Evolutionary conservation across 768 basidiomycete genomes (phyloP), one percentile per base, ranked within the genome.

Genomic region (Naganishia randhawae): DNA sequence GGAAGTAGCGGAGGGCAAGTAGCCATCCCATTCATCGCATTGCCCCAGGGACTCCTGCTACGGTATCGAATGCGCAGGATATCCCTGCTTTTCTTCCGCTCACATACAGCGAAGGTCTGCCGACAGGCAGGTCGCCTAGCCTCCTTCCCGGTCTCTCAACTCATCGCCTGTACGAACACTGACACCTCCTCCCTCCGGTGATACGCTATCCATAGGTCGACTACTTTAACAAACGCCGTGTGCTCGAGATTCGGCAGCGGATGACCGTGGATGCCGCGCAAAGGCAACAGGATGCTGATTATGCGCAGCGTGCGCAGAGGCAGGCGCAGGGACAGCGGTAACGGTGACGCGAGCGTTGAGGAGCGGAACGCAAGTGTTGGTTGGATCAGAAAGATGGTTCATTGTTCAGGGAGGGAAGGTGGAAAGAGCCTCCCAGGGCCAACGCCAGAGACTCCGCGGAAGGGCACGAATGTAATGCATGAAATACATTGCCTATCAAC

Each of bases 161-260:
- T 13, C 6, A 17, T n/a, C 11, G 32, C 17, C 16, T 22, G 19
- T 22, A 11, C 51, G 14, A 25, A 10, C n/a, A n/a, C n/a, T n/a
- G n/a, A n/a, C n/a, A n/a, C n/a, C 27, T 31, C 52, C 4, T 14
- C n/a, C 19, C 8, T 27, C 16, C 29, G 7, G 6, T 6, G 14
- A 11, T 17, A 22, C 32, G 25, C 48, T 29, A 22, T 5, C 31
- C 48, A 5, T 72, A 97, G 94, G 88, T 97, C 73, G 90, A 90
- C 31, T 95, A 97, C 78, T 96, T 97, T 76, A 95, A 96, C 82
- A 89, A 91, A 77, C 86, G 92, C 39, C 84, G 93, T 63, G 85
- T 91, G 39, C 85, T 93, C 48, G 78, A 79, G 65, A 69, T 78
- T 31, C 50, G 77, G 50, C 74, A 76, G 65, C 69, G 71, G 66